Base-by-base conservation (phyloP, 768 basidiomycete genomes). In the Amanita pallidorosea region DNA sequence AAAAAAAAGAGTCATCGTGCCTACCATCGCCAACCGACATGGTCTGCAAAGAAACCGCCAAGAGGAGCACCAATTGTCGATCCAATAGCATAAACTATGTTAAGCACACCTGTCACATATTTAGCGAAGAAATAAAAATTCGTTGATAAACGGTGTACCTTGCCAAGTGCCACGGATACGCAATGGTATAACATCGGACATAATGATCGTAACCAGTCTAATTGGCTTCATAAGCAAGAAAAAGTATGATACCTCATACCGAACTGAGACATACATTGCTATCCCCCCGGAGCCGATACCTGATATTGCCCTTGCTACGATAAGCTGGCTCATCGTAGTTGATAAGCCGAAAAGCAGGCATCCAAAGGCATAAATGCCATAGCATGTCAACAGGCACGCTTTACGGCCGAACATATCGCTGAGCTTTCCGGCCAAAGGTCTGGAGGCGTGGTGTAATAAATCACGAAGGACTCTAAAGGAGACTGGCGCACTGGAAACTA, bases 401-500 rank as follows among this genome's bases (percentile, higher is more conserved):
- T 81, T 81, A 2, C 80, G 69, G 2, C 81, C 81, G 50, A 81
- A 84, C 1, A 82, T 81, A 55, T 84, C 81, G 58, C 80, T 77
- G 35, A 78, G 63, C 63, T 84, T 82, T 3, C 81, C 81, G 52
- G 79, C 81, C 2, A 84, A 61, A 13, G 81, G 80, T 54, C 80
- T 83, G 49, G 15, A 49, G 46, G 17, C 18, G 33, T 5, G 18
- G 2, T 7, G 17, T 4, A 8, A n/a, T 17, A 27, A 1, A 36
- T 12, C 1, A 33, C 7, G 23, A n/a, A 9, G 12, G 23, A 12
- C 12, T 22, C 1, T 9, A 15, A n/a, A 11, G 4, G 9, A 31
- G 13, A 29, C 1, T 5, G 40, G n/a, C 68, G 33, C 41, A 81
- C 81, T 81, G 81, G 54, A 82, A 78, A 53, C 74, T 78, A 0